Evolutionary conservation across 345 rosid species (phyloP), one percentile per base, ranked within the genome.

Genomic region (Gossypium longicalyx): DNA sequence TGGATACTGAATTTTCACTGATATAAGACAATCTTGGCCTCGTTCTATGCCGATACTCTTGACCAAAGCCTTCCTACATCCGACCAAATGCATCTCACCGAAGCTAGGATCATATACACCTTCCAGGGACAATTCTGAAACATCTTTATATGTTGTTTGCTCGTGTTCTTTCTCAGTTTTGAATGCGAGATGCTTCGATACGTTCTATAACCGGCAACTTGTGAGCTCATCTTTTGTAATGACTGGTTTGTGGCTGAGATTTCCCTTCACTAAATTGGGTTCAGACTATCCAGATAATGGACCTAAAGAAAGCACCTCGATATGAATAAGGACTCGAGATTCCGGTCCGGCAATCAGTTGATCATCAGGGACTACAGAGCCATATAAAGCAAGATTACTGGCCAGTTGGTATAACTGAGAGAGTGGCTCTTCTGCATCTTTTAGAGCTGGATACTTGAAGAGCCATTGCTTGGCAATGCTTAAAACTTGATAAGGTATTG

Each of bases 51-150:
- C 20, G n/a, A 48, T 48, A 3, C 57, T 47, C 38, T 49, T 56
- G 16, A 48, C 41, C 43, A 67, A 67, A 67, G 71, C 71, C 71
- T 23, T 48, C 43, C 71, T 67, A 67, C 71, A 67, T 15, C 43
- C 57, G 25, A 67, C 49, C 57, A 48, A 67, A 48, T 47, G 57
- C 57, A 67, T 67, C 71, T 67, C 71, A 67, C 71, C 57, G 12
- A 25, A 23, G 3, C 7, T 23, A 47, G 57, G 41, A 48, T 67
- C 57, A 67, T 67, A 48, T 48, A 15, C 5, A 23, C 57, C 57
- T 67, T 67, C 71, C 57, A 67, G 34, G 57, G 71, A 67, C 43
- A 48, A 48, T 15, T 47, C 41, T 25, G 57, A 67, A 12, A 48
- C 20, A 67, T 67, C 49, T 48, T 23, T 67, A 41, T 67, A 67